Base-by-base conservation (phyloP, 257 asterid species). In the Solanum pinnatisectum region DNA sequence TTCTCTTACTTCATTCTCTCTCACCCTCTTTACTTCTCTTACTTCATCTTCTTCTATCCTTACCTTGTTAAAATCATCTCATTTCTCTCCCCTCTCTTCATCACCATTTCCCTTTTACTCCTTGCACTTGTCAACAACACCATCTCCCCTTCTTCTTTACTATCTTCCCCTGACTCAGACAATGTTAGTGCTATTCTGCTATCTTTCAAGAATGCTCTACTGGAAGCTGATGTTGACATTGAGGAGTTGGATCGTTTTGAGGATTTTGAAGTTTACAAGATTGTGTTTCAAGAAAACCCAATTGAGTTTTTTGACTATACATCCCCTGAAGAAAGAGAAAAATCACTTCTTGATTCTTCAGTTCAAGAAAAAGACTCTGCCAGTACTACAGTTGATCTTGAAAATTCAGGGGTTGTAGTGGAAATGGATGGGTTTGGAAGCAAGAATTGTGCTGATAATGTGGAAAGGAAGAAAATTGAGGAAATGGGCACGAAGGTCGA, bases 51-150 rank as follows among this genome's bases (percentile, higher is more conserved):
- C 98, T 94, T 95, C 94, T 90, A 91, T 0, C 98, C 95, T 7
- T 94, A 89, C 91, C 87, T 95, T 30, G 87, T 94, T 52, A 93
- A 89, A 72, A 84, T 94, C 89, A 5, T 94, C n/a, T 91, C 94
- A 13, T 96, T 92, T 39, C 94, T 95, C 82, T 95, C 93, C 68
- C 98, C 98, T 82, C 98, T 96, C 59, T 89, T 95, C 92, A 2
- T 93, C 89, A 91, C 99, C 88, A 93, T 94, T 4, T 88, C 90
- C 36, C 94, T 95, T 90, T 90, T 96, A 73, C 89, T 88, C 91
- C 83, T 93, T 39, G 88, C 96, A 60, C 65, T 91, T 44, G 84
- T 93, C 90, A 88, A 91, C 12, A 20, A 79, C 87, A 20, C 81
- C 87, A 9, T 86, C 87, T 68, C 87, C 44, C 89, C 89, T 4